Conservation (phyloP, 345 rosid genomes). For the Schrenkiella parvula region DNA sequence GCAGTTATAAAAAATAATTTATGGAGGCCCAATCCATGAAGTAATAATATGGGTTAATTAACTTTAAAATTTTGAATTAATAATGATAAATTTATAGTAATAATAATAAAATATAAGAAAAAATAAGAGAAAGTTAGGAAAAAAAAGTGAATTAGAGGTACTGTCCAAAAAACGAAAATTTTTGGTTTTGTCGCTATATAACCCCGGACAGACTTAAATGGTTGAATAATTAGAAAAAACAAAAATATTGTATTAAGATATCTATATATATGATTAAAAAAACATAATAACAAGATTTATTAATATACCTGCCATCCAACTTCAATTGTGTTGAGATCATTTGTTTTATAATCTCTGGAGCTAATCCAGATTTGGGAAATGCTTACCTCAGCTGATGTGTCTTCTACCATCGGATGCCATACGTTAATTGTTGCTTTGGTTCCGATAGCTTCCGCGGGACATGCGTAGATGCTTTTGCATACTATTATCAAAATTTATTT, state of each 20-base stretch:
- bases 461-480: not conserved
- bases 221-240: not conserved
- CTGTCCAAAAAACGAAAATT: not conserved
- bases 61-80: too few species aligned
- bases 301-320: conserved; percentile 3
- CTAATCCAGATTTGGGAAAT: not conserved
- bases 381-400: not conserved
- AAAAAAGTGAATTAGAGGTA: not conserved
- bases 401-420: not conserved
- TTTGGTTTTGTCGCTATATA: conserved; percentile 4
- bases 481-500: not conserved
- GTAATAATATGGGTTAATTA: too few species aligned
- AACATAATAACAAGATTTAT: too few species aligned
- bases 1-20: too few species aligned
- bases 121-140: not conserved
- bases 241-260: not conserved
- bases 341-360: not conserved
- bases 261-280: not conserved
- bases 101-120: not conserved
- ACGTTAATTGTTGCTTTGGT: not conserved
- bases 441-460: not conserved
- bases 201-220: not conserved
- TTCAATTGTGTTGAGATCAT: not conserved
- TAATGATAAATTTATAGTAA: too few species aligned
- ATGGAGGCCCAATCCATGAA: too few species aligned